phyloP scores from a whole-genome alignment of 2,329 filamentous ascomycete species.

The Amylocarpus encephaloides region DNA sequence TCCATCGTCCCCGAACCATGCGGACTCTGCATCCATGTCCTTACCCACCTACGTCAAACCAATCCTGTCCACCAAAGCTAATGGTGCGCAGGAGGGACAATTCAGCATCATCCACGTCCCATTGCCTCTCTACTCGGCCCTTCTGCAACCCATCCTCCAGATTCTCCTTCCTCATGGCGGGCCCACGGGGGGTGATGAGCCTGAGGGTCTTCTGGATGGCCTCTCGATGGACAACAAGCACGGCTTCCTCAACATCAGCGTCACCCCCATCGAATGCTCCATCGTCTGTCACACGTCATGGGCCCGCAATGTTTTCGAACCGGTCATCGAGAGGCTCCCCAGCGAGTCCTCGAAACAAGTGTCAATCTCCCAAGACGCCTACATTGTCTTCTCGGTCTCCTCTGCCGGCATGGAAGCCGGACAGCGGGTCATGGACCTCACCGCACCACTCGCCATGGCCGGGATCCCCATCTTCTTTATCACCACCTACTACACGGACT shows the following conservation, averaged over 20 bases:
- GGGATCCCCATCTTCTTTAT: constrained; percentile 98
- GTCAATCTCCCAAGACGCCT: constrained; percentile 74
- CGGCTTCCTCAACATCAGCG: constrained; percentile 85
- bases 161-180: constrained; percentile 65
- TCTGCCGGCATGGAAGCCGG: constrained; percentile 87
- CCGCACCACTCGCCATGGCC: constrained; percentile 81
- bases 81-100: constrained; percentile 63
- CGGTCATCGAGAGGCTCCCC: constrained; percentile 60
- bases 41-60: constrained; percentile 15
- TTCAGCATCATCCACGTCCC: constrained; percentile 90
- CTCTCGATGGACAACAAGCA: constrained; percentile 52
- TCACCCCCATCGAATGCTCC: constrained; percentile 89
- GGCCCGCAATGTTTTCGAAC: constrained; percentile 68
- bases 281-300: constrained; percentile 78
- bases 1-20: constrained; percentile 5
- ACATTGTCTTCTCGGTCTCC: constrained; percentile 82
- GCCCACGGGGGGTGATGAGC: constrained; percentile 29
- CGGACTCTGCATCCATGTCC: constrained; percentile 9
- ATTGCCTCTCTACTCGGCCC: constrained; percentile 65
- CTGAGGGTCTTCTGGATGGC: constrained; percentile 37
- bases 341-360: constrained; percentile 47
- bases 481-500: constrained; percentile 96
- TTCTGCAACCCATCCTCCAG: constrained; percentile 81
- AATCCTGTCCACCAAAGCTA: constrained; percentile 18
- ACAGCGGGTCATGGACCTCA: constrained; percentile 84